Percentiles rank a stretch among this genome's conserved stretches.
Evolutionary conservation across 768 basidiomycete species (phyloP).

Genomic region (Rhizopogon rudus): DNA sequence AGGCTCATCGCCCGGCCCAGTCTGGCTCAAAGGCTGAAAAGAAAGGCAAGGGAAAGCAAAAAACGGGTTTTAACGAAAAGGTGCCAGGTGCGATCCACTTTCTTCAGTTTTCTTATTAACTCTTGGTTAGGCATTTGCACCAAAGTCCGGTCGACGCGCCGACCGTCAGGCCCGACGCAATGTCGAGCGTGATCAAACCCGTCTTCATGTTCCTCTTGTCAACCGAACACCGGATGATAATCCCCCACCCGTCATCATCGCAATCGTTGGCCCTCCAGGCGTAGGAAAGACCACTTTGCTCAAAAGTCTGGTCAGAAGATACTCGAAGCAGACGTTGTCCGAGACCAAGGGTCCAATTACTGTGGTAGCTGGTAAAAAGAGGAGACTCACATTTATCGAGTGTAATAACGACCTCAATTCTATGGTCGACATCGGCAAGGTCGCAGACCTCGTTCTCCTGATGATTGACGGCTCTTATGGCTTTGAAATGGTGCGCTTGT

Average conservation of each 20-base stretch:
- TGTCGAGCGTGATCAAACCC: conserved; percentile 89
- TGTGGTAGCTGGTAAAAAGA: conserved; percentile 88
- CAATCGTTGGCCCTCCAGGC: conserved; percentile 93
- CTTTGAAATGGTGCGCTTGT: conserved; percentile 88
- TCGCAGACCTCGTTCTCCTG: conserved; percentile 92
- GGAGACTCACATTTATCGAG: conserved; percentile 93
- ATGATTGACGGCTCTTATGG: conserved; percentile 99
- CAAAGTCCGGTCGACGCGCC: conserved; percentile 84
- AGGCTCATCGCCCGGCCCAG: conserved; percentile 73
- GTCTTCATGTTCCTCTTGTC: conserved; percentile 93
- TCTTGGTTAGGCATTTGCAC: conserved; percentile 76
- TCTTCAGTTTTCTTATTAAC: not conserved
- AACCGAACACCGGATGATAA: conserved; percentile 89
- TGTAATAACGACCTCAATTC: conserved; percentile 97
- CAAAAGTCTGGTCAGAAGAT: conserved; percentile 85
- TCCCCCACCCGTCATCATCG: conserved; percentile 92
- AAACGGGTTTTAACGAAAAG: conserved; percentile 87
- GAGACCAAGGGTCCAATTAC: conserved; percentile 93
- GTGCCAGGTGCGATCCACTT: conserved; percentile 30
- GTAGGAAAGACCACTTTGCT: conserved; percentile 96
- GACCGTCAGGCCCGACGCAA: conserved; percentile 87
- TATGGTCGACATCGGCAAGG: conserved; percentile 97
- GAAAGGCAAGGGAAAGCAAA: conserved; percentile 67
- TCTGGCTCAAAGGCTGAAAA: conserved; percentile 73
- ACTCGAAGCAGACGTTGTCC: conserved; percentile 89